phyloP scores from a whole-genome alignment of 2,329 filamentous ascomycete genomes.

The Hypoxylon sp. region DNA sequence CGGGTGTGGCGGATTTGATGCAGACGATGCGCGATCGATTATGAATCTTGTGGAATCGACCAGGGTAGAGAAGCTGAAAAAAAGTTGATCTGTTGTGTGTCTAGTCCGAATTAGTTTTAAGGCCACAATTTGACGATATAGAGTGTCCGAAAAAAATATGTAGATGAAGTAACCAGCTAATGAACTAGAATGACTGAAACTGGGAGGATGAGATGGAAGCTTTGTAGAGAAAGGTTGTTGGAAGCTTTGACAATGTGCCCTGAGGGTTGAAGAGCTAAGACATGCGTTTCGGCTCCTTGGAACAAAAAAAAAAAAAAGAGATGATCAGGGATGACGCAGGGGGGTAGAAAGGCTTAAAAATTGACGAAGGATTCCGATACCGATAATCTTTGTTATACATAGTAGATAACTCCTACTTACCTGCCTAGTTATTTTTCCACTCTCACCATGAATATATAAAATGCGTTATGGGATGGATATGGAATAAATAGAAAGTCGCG shows the following conservation, averaged over 20 bases:
- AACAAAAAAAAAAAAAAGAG: conserved; percentile 18
- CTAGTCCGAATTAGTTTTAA: conserved; percentile 24
- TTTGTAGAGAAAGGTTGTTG: background rate
- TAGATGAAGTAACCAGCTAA: too few species aligned
- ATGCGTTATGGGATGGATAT: too few species aligned
- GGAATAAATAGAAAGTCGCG: too few species aligned
- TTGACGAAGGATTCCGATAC: too few species aligned
- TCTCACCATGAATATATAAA: too few species aligned
- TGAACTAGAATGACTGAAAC: too few species aligned
- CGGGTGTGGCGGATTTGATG: conserved; percentile 1
- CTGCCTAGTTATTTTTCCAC: too few species aligned
- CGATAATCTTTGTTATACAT: background rate
- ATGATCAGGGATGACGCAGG: conserved; percentile 27
- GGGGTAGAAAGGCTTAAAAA: conserved; percentile 4
- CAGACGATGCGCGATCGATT: conserved; percentile 11
- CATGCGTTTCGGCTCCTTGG: conserved; percentile 27
- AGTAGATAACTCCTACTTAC: too few species aligned
- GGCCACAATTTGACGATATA: background rate
- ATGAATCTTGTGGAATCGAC: conserved; percentile 23
- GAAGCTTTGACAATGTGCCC: conserved; percentile 23
- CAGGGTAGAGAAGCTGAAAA: conserved; percentile 11
- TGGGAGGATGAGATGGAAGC: too few species aligned
- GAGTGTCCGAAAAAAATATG: too few species aligned
- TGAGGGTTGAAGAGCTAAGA: conserved; percentile 24
- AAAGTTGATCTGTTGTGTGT: conserved; percentile 3